These are phyloP conservation scores for Mortierella sp. DNA, from an alignment of 371 early-diverging fungal genomes.

Conservation along the genomic window DNA sequence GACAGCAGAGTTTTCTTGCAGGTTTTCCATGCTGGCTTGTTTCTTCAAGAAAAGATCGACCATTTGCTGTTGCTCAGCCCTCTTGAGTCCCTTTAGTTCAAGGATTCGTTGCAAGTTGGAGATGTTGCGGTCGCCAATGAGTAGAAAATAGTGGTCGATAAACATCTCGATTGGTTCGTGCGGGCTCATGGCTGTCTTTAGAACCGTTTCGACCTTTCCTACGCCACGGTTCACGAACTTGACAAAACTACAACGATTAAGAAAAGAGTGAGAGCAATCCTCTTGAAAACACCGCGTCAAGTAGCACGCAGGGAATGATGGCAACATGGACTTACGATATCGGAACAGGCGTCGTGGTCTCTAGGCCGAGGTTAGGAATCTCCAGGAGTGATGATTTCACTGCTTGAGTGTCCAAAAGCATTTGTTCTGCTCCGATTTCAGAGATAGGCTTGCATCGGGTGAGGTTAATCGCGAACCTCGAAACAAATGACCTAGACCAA, in stretches of 20 bases:
- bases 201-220: slow-evolving; percentile 81
- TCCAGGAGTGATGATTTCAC: slow-evolving; percentile 81
- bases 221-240: slow-evolving; percentile 86
- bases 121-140: slow-evolving; percentile 77
- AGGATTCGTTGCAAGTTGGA: slow-evolving; percentile 79
- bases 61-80: slow-evolving; percentile 64
- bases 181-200: slow-evolving; percentile 92
- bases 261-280: background rate
- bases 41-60: slow-evolving; percentile 65
- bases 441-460: slow-evolving; percentile 82
- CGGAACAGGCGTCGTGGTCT: slow-evolving; percentile 61
- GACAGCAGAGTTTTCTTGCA: slow-evolving; percentile 43
- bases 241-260: slow-evolving; percentile 63
- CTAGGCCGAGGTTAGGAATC: slow-evolving; percentile 72
- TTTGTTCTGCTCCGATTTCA: slow-evolving; percentile 88
- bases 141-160: slow-evolving; percentile 86
- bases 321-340: slow-evolving; percentile 60
- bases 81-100: slow-evolving; percentile 85
- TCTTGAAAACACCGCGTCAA: background rate
- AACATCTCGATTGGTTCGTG: slow-evolving; percentile 85
- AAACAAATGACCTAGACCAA: slow-evolving; percentile 66
- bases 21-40: slow-evolving; percentile 36
- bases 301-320: background rate
- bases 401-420: slow-evolving; percentile 93
- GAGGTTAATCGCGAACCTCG: slow-evolving; percentile 69